Evolutionary conservation across 2,329 filamentous ascomycete species (phyloP), one percentile per base, ranked within the genome.

Genomic region (Verticillium nubilum): DNA sequence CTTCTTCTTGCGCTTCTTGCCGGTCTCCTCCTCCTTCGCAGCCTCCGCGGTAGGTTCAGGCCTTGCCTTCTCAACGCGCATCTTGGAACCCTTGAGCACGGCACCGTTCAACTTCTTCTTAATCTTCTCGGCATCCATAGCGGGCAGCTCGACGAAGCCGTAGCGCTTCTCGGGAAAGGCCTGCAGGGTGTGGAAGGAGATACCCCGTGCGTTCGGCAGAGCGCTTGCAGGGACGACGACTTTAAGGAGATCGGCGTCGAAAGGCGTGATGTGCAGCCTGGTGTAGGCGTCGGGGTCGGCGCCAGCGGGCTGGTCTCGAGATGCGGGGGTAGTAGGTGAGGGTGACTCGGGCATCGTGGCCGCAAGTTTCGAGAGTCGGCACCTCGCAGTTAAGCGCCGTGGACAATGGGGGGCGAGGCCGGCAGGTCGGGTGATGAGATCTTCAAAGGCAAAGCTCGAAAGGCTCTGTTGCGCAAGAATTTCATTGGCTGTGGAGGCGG

Each of bases 81-180:
- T 85, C 74, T 97, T 98, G 61, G 82, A 81, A 9, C 95, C 95
- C 70, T 89, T 95, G 59, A 99, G 76, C 26, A 91, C 89, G 2
- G 89, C 85, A 31, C 94, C 94, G 78, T 97, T 90, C 56, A 98
- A 82, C 77, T 95, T 98, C 76, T 89, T 94, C 77, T 88, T 92
- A 58, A 98, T 76, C 73, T 92, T 96, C n/a, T 94, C 89, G 10
- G 94, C 95, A 65, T 96, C 92, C 74, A 86, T 84, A 3, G 72
- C 76, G 0, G 93, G 93, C 37, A 99, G 76, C 54, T 96, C 92
- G 61, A 98, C 80, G 76, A 90, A 99, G 59, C 94, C 95, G 85
- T 92, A 99, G 58, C 85, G 88, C 70, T 86, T 89, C 65, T 99
- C 95, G 15, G 94, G 94, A 64, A 96, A 97, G 0, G 93, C 93